A percentile compares a stretch with the other conserved stretches of the same genome.
phyloP scores from a whole-genome alignment of 2,329 filamentous ascomycete species.

The Neophaeococcomyces aloes region DNA sequence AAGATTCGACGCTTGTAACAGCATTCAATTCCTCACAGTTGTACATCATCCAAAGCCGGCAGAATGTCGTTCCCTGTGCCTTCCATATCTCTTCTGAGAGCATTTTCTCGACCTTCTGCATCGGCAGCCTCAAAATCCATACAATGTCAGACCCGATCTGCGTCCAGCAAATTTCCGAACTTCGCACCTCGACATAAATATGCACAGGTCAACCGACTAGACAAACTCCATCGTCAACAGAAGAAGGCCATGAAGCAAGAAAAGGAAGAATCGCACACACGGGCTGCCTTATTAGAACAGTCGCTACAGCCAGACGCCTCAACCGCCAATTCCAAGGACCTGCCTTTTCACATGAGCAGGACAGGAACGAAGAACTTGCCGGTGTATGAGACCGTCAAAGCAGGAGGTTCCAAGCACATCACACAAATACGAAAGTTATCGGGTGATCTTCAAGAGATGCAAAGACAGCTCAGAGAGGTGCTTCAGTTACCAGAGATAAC shows the following conservation, averaged over 20 bases:
- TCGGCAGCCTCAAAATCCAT: conserved; percentile 12
- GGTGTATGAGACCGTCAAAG: conserved; percentile 64
- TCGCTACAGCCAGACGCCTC: conserved; percentile 12
- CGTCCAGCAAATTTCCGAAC: conserved; percentile 10
- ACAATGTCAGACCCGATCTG: conserved; percentile 14
- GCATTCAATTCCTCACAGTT: no score
- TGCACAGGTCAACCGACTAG: conserved; percentile 20
- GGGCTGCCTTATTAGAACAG: neutral
- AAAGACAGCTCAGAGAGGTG: conserved; percentile 50
- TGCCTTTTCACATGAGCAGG: conserved; percentile 61
- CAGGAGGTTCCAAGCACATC: conserved; percentile 63
- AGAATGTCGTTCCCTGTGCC: conserved; percentile 4
- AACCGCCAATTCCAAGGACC: conserved; percentile 26
- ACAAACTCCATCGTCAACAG: conserved; percentile 22
- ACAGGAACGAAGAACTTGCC: conserved; percentile 61
- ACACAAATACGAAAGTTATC: conserved; percentile 71
- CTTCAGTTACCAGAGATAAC: conserved; percentile 47
- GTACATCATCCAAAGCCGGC: no score
- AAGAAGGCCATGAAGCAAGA: conserved; percentile 18
- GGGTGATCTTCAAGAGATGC: conserved; percentile 56
- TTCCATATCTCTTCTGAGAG: conserved; percentile 16
- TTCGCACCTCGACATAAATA: conserved; percentile 22
- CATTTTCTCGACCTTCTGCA: conserved; percentile 8
- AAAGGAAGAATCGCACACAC: conserved; percentile 7
- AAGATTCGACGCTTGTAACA: no score